phyloP scores from a whole-genome alignment of 148 eudicot species.

The Rhododendron simsii region DNA sequence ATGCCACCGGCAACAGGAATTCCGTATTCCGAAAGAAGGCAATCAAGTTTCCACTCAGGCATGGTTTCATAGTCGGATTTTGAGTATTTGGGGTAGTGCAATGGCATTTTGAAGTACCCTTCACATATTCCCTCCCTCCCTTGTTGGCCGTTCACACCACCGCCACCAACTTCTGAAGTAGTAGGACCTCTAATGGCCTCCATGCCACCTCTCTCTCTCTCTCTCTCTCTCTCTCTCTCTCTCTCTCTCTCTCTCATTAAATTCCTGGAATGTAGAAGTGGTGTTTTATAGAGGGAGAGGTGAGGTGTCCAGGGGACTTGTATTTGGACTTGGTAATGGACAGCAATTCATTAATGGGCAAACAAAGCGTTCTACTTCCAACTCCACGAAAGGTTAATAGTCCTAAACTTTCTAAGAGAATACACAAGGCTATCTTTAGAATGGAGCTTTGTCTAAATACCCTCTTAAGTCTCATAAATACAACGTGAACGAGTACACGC shows the following conservation, averaged over 20 bases:
- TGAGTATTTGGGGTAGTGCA: constrained; percentile 37
- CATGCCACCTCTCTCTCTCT: no score
- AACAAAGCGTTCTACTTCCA: neutral
- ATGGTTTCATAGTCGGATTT: constrained; percentile 31
- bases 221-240: no score
- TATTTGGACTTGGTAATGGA: neutral
- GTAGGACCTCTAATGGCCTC: no score
- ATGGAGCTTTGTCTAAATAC: neutral
- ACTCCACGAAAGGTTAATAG: neutral
- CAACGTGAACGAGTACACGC: neutral
- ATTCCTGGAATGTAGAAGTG: neutral
- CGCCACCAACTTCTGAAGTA: no score
- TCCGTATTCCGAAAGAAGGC: constrained; percentile 30
- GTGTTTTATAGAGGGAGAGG: neutral
- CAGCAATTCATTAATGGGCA: neutral
- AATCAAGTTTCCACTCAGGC: constrained; percentile 46
- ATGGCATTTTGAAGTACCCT: constrained; percentile 8
- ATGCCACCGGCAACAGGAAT: constrained; percentile 29
- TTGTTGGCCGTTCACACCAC: no score
- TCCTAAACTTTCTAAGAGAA: neutral
- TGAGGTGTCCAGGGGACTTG: neutral
- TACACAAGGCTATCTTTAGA: neutral
- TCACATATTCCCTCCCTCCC: neutral
- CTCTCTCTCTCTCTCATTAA: neutral
- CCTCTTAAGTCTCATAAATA: neutral